Conservation (phyloP, 345 rosid genomes). For the Psidium guajava region DNA sequence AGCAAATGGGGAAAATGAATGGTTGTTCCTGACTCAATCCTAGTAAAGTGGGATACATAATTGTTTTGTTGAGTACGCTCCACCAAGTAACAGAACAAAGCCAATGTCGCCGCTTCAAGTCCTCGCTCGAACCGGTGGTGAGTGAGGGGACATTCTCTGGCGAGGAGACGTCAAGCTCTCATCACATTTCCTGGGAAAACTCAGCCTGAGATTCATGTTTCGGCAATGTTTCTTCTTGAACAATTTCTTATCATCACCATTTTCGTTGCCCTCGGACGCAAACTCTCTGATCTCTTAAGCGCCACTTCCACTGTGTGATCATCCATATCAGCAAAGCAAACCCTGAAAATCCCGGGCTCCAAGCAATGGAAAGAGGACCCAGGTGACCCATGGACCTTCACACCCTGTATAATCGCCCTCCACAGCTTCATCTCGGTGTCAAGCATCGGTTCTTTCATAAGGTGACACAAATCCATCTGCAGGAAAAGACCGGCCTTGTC, state of each 20-base stretch:
- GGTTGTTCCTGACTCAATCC: background rate
- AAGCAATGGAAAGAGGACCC: conserved; percentile 9
- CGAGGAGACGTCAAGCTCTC: conserved; percentile 16
- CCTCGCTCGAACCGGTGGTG: conserved; percentile 49
- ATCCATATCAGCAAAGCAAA: conserved; percentile 17
- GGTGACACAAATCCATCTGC: conserved; percentile 5
- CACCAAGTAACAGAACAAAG: background rate
- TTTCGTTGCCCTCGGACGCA: background rate
- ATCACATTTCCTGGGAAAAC: conserved; percentile 29
- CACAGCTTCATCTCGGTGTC: conserved; percentile 7
- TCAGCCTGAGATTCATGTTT: conserved; percentile 26
- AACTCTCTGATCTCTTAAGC: conserved; percentile 1
- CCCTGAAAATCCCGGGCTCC: conserved; percentile 12
- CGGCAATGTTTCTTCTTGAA: conserved; percentile 13
- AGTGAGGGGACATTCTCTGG: conserved; percentile 26
- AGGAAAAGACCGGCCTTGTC: conserved; percentile 8
- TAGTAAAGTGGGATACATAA: background rate
- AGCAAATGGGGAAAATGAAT: background rate
- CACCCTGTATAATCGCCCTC: conserved; percentile 4
- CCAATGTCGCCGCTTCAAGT: background rate
- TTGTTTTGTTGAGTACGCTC: background rate
- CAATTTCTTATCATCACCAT: conserved; percentile 3
- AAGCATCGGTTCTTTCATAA: background rate
- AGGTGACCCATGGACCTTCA: conserved; percentile 11
- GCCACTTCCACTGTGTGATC: conserved; percentile 6